phyloP scores from a whole-genome alignment of 345 rosid genomes.

The Acer saccharum region DNA sequence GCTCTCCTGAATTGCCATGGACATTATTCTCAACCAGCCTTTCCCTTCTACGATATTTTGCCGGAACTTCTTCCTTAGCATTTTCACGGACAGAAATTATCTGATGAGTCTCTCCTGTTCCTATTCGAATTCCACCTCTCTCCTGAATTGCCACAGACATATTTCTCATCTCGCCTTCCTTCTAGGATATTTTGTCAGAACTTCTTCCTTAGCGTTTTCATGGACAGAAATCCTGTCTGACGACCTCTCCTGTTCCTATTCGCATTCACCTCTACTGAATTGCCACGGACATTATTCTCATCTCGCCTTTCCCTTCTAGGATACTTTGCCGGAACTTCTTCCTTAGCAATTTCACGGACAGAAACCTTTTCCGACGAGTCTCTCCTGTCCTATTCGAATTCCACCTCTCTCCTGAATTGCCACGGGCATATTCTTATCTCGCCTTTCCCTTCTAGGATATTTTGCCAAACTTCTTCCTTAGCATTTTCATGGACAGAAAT shows the following conservation, averaged over 20 bases:
- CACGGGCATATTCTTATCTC: not conserved
- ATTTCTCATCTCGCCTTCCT: not conserved
- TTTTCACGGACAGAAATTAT: not conserved
- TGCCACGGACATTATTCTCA: not conserved
- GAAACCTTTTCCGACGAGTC: not conserved
- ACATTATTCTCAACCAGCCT: not conserved
- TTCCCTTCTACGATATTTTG: conserved; percentile 7
- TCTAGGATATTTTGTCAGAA: conserved; percentile 2
- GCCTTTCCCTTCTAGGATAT: conserved; percentile 10
- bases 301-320: conserved; percentile 3
- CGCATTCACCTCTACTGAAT: not conserved
- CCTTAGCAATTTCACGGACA: not conserved
- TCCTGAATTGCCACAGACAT: not conserved
- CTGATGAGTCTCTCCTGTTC: not conserved
- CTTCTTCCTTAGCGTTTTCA: not conserved
- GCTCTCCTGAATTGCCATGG: not conserved
- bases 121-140: not conserved
- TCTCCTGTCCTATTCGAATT: not conserved
- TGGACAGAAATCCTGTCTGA: not conserved
- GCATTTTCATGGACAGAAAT: not conserved
- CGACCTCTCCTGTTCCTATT: not conserved
- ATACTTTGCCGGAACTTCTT: not conserved
- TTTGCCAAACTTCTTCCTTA: not conserved
- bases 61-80: not conserved
- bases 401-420: not conserved